Evolutionary conservation across 495 filamentous ascomycete genomes (phyloP), one percentile per base, ranked within the genome.

Genomic region (Penicillium tannophilum): DNA sequence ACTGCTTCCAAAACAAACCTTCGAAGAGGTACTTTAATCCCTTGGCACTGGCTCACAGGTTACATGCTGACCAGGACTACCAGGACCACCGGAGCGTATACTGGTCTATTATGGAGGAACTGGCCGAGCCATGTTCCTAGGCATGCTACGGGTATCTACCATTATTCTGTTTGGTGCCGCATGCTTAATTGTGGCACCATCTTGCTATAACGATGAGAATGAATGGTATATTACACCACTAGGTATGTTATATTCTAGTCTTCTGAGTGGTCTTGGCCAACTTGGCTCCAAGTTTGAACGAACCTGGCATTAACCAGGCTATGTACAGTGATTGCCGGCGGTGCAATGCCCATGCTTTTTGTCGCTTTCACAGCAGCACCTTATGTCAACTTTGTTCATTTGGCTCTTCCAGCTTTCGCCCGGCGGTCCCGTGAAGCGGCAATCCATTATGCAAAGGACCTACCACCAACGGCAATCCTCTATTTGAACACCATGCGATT

Each of bases 71-170:
- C 5, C 6, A 5, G 45, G 59, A 19, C 36, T 49, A 50, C 33
- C 49, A 78, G 76, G 70, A 1, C 73, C 73, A 28, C 77, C 77
- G 50, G 88, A 90, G 63, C 76, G 76, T 14, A 75, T 92, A 10
- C 75, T 90, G 56, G 79, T 93, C 59, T 93, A 89, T 64, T 84
- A 90, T 79, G 86, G 85, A 42, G 89, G 90, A 60, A 87, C 84
- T 8, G 79, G 77, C 17, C 79, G 82, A 59, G 86, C 80, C 16
- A 82, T 86, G 23, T 88, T 91, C 64, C 66, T 92, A 36, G 87
- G 84, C 23, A 80, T 78, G 57, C 58, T 92, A 54, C 90, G 91
- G 65, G 62, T 92, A 33, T 86, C 85, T 0, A 88, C 88, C 12
- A 78, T 96, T 48, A 84, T 92, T 63, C 68, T 90, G 55, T 88